phyloP scores from a whole-genome alignment of 352 stramenopile species.

The Elongisporangium anandrum region DNA sequence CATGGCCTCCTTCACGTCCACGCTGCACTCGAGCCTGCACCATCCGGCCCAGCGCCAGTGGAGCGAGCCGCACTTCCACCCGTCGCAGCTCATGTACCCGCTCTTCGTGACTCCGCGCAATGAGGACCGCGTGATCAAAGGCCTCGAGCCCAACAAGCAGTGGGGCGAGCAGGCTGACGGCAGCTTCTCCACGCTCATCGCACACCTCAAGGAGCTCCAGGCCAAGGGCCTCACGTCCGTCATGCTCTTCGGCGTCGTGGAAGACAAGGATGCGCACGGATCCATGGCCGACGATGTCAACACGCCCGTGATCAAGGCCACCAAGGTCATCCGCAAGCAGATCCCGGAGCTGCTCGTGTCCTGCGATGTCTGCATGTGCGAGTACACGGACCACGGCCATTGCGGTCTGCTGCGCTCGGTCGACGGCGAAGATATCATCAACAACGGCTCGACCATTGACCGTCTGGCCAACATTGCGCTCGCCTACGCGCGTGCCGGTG shows the following conservation, averaged over 20 bases:
- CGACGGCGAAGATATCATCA: constrained; percentile 94
- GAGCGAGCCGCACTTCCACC: constrained; percentile 85
- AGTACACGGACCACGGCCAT: constrained; percentile 89
- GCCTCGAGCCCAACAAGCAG: constrained; percentile 82
- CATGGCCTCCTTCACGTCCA: constrained; percentile 8
- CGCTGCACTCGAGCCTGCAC: constrained; percentile 79
- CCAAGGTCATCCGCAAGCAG: constrained; percentile 48
- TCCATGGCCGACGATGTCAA: constrained; percentile 66
- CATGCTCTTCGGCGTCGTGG: constrained; percentile 89
- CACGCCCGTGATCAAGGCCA: constrained; percentile 80
- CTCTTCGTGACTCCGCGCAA: constrained; percentile 80
- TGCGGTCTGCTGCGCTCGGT: constrained; percentile 81
- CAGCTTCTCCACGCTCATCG: constrained; percentile 64
- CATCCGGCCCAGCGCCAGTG: constrained; percentile 76
- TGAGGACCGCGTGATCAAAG: constrained; percentile 70
- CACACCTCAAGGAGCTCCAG: constrained; percentile 63
- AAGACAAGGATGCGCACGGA: constrained; percentile 73
- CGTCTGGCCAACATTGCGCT: constrained; percentile 95
- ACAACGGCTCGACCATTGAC: constrained; percentile 96
- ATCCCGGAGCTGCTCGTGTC: constrained; percentile 78
- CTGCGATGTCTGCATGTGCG: constrained; percentile 88
- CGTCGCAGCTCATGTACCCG: constrained; percentile 87
- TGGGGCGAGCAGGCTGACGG: constrained; percentile 71
- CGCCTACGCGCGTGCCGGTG: constrained; percentile 93
- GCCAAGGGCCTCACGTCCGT: constrained; percentile 75